Evolutionary conservation across 208 protist species (phyloP).

Genomic region (Leishmania major): DNA sequence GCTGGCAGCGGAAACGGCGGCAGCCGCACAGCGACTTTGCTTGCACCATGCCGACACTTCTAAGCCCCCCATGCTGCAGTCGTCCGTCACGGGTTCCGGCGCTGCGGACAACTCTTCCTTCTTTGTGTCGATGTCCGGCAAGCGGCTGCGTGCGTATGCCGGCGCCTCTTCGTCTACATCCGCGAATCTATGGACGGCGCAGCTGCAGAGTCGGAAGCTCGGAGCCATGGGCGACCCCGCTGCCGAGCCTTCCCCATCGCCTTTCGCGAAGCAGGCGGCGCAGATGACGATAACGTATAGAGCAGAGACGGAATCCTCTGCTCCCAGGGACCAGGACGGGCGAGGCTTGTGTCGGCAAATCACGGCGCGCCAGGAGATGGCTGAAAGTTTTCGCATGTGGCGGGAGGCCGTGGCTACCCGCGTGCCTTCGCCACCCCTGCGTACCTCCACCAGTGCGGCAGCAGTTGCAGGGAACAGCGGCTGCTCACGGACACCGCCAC

Average conservation of each 20-base stretch:
- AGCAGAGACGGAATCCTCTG: not conserved
- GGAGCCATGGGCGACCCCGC: not conserved
- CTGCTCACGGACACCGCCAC: not conserved
- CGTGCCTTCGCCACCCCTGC: not conserved
- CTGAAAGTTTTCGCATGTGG: not conserved
- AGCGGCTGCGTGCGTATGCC: conserved; percentile 4
- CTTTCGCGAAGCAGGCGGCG: not conserved
- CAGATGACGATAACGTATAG: not conserved
- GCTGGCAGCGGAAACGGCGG: conserved; percentile 7
- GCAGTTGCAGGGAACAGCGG: not conserved
- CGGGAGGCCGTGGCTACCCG: not conserved
- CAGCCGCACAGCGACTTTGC: not conserved
- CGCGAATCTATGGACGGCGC: conserved; percentile 10
- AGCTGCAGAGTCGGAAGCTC: not conserved
- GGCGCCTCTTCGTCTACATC: not conserved
- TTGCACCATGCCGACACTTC: not conserved
- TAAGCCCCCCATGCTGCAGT: no score
- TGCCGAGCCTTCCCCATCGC: not conserved
- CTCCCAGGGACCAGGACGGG: not conserved
- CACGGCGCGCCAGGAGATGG: not conserved
- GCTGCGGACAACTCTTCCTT: not conserved
- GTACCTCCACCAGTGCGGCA: not conserved
- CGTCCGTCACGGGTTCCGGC: not conserved
- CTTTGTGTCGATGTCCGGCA: conserved; percentile 6
- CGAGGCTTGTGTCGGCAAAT: not conserved